These are phyloP conservation scores for Metarhizium brunneum DNA, from an alignment of 2,329 filamentous ascomycete species.

Conservation along the genomic window DNA sequence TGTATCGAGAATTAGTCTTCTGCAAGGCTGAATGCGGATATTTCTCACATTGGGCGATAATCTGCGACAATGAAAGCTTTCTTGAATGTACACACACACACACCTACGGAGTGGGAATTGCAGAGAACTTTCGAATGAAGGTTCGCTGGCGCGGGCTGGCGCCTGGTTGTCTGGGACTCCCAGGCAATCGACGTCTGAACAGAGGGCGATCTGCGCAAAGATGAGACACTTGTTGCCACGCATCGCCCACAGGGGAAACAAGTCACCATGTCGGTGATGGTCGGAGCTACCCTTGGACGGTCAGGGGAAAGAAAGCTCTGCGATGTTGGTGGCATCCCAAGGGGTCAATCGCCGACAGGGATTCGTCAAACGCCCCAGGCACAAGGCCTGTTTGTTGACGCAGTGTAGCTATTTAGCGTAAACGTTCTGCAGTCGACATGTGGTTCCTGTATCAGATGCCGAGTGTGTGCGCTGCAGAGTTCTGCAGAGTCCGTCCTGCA, in stretches of 20 bases:
- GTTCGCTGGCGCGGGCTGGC: not conserved
- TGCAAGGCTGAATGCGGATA: no score
- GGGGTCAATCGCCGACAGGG: not conserved
- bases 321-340: not conserved
- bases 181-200: conserved; percentile 2
- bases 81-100: no score
- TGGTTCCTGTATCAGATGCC: not conserved
- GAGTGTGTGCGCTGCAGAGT: not conserved
- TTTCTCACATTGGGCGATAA: no score
- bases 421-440: not conserved
- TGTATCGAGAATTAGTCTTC: no score
- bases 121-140: not conserved
- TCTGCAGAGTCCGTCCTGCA: not conserved
- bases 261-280: not conserved
- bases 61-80: no score
- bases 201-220: conserved; percentile 1
- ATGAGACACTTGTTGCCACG: conserved; percentile 2
- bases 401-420: not conserved
- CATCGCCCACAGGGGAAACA: conserved; percentile 2
- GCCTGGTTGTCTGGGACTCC: not conserved
- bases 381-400: not conserved
- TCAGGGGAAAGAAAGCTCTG: not conserved
- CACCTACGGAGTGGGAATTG: not conserved
- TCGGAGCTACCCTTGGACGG: not conserved
- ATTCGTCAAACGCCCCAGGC: not conserved